phyloP scores from a whole-genome alignment of 164 flowering plant genomes.

The Chloranthus sessilifolius region DNA sequence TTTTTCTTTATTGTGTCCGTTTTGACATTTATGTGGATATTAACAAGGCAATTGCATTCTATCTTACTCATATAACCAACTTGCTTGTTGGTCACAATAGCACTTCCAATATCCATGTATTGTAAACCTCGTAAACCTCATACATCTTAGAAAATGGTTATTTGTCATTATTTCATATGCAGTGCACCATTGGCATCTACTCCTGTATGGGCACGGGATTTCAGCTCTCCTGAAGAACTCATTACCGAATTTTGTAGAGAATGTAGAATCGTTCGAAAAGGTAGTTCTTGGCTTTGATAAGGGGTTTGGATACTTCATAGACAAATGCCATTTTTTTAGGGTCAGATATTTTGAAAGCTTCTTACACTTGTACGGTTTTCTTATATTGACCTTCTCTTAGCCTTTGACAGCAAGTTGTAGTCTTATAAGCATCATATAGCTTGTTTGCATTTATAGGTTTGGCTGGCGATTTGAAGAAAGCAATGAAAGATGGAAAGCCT shows the following conservation, averaged over 20 bases:
- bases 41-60: no score
- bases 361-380: no score
- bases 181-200: constrained; percentile 92
- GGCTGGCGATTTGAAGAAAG: constrained; percentile 98
- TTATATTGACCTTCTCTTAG: background rate
- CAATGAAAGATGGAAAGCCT: constrained; percentile 99
- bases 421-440: constrained; percentile 3
- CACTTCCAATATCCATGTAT: no score
- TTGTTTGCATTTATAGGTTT: constrained; percentile 47
- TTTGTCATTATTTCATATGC: constrained; percentile 3
- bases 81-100: no score
- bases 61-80: no score
- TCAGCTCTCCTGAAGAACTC: constrained; percentile 78
- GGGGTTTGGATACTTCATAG: no score
- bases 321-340: no score
- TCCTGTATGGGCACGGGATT: constrained; percentile 95
- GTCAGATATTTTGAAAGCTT: no score
- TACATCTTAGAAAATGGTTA: background rate
- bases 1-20: no score
- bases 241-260: constrained; percentile 95
- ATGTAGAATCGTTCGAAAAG: constrained; percentile 97
- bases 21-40: no score
- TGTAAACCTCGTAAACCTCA: no score
- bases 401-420: background rate
- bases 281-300: constrained; percentile 26